These are phyloP conservation scores for Plantago ovata DNA, from an alignment of 257 asterid species.

Conservation along the genomic window DNA sequence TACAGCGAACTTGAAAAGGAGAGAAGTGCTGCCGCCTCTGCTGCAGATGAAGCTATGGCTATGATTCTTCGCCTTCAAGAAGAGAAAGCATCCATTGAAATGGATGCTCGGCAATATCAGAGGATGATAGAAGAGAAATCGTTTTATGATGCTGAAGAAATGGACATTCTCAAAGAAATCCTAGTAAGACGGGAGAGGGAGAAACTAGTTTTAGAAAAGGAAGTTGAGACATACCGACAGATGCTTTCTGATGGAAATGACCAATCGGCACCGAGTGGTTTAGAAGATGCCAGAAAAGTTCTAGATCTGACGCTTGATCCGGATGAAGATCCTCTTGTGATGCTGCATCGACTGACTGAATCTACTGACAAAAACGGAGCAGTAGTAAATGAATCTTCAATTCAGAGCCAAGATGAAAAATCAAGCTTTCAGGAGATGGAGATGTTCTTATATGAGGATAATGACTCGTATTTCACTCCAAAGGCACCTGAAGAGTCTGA, in stretches of 20 bases:
- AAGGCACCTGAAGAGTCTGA: constrained; percentile 22
- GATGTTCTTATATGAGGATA: constrained; percentile 33
- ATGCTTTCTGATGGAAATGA: constrained; percentile 35
- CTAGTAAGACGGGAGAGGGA: constrained; percentile 71
- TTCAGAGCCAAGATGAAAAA: constrained; percentile 21
- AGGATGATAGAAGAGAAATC: constrained; percentile 81
- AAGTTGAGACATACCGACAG: constrained; percentile 64
- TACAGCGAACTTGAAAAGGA: constrained; percentile 84
- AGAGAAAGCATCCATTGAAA: constrained; percentile 78
- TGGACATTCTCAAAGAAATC: constrained; percentile 76
- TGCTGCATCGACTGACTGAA: constrained; percentile 36
- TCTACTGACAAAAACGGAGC: constrained; percentile 42
- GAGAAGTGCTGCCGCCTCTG: constrained; percentile 84
- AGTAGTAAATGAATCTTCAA: constrained; percentile 17
- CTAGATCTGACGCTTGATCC: constrained; percentile 28
- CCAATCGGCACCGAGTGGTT: constrained; percentile 20
- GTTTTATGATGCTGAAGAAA: constrained; percentile 82
- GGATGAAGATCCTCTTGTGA: constrained; percentile 39
- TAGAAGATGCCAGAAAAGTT: constrained; percentile 16
- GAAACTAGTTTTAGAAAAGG: constrained; percentile 70
- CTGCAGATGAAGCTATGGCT: constrained; percentile 99
- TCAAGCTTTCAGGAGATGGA: constrained; percentile 37
- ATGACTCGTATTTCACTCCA: constrained; percentile 22
- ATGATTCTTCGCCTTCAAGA: constrained; percentile 94
- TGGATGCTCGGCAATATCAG: constrained; percentile 89